A percentile compares a stretch with the other conserved stretches of the same genome.
These are phyloP conservation scores for Pouteria campechiana DNA, from an alignment of 179 eudicot species.

Conservation along the genomic window DNA sequence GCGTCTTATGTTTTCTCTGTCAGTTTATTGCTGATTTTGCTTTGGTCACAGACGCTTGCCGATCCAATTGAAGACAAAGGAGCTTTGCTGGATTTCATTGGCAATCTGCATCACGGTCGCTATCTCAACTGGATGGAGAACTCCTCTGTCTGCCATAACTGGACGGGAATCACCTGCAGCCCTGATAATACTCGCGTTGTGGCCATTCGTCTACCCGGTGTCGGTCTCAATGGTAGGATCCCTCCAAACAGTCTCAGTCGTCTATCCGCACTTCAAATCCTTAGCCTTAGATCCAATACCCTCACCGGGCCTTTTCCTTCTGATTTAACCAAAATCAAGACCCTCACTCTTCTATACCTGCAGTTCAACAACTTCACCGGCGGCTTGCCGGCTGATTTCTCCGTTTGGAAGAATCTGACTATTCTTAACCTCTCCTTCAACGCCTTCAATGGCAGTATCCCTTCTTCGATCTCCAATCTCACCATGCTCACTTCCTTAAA, in stretches of 20 bases:
- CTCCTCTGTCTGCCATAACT: constrained; percentile 35
- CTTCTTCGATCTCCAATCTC: constrained; percentile 38
- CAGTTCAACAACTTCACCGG: constrained; percentile 62
- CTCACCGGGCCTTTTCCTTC: constrained; percentile 54
- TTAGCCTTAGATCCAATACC: constrained; percentile 63
- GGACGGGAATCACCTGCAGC: constrained; percentile 59
- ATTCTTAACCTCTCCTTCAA: constrained; percentile 58
- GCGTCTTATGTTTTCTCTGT: constrained; percentile 4
- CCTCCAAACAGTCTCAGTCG: constrained; percentile 52
- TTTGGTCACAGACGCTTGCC: constrained; percentile 9
- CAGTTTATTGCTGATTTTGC: constrained; percentile 10
- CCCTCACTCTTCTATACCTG: constrained; percentile 49
- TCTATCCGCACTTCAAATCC: constrained; percentile 46
- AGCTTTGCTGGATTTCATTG: constrained; percentile 49
- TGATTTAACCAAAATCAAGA: constrained; percentile 42
- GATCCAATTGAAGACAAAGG: constrained; percentile 40
- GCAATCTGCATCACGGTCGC: constrained; percentile 34
- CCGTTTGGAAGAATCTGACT: constrained; percentile 51
- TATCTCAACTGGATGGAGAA: constrained; percentile 41
- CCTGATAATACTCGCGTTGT: constrained; percentile 37
- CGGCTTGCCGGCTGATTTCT: constrained; percentile 55
- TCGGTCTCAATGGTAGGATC: constrained; percentile 57
- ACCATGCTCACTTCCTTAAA: constrained; percentile 38
- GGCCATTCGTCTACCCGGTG: constrained; percentile 46
- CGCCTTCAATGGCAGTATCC: constrained; percentile 56